Evolutionary conservation across 1,284 basidiomycete genomes (phyloP).

Genomic region (Ustilago trichophora): DNA sequence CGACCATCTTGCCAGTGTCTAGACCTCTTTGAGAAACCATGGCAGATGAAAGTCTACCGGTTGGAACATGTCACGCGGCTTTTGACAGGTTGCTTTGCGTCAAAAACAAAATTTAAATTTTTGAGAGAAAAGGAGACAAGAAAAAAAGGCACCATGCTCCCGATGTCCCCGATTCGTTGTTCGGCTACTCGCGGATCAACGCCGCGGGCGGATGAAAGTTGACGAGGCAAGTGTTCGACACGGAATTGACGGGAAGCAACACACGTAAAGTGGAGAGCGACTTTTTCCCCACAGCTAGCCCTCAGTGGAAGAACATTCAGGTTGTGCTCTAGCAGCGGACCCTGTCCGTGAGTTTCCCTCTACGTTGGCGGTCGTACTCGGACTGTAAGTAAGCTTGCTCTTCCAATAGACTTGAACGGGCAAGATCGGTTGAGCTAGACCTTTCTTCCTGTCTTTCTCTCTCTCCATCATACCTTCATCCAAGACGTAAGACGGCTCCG

Average conservation of each 20-base stretch:
- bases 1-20: no score
- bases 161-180: no score
- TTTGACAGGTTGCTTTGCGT: no score
- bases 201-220: slow-evolving; percentile 45
- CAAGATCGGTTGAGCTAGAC: background rate
- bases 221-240: background rate
- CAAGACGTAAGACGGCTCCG: background rate
- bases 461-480: background rate
- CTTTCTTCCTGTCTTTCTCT: background rate
- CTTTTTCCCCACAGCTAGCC: slow-evolving; percentile 11
- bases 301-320: slow-evolving; percentile 23
- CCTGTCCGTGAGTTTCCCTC: slow-evolving; percentile 15
- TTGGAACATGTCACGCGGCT: slow-evolving; percentile 10
- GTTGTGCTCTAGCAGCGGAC: background rate
- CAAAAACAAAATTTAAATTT: no score
- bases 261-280: background rate
- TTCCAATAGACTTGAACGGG: no score
- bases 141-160: background rate
- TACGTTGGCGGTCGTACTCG: background rate
- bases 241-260: slow-evolving; percentile 31
- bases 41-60: background rate
- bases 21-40: background rate
- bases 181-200: slow-evolving; percentile 18
- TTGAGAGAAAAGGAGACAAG: background rate
- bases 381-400: no score